Conservation (phyloP, 106 monocot species). For the Platanthera zijinensis region DNA sequence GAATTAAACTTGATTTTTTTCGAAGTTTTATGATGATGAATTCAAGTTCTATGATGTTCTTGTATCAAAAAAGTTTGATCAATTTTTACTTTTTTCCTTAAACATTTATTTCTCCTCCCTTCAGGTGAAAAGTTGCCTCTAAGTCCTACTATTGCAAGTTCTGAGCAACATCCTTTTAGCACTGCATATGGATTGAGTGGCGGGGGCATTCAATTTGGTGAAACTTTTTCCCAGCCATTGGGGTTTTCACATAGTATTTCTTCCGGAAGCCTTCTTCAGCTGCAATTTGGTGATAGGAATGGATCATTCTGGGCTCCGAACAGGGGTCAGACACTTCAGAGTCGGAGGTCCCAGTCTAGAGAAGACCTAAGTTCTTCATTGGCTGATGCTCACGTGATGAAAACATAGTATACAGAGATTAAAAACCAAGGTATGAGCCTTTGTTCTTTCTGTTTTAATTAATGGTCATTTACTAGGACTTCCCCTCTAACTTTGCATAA, state of each 20-base stretch:
- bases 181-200: constrained; percentile 29
- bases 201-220: constrained; percentile 39
- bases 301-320: constrained; percentile 52
- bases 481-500: too few species aligned
- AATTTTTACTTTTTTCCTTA: too few species aligned
- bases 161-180: constrained; percentile 46
- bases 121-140: constrained; percentile 72
- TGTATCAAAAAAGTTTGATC: too few species aligned
- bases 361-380: constrained; percentile 80
- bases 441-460: not conserved
- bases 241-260: constrained; percentile 74
- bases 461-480: too few species aligned
- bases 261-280: constrained; percentile 71
- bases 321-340: constrained; percentile 71
- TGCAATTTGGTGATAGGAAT: constrained; percentile 51
- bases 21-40: too few species aligned
- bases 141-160: constrained; percentile 56
- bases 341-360: constrained; percentile 86
- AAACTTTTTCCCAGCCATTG: constrained; percentile 29
- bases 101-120: not conserved
- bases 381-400: constrained; percentile 43
- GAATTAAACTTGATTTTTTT: too few species aligned
- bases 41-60: too few species aligned
- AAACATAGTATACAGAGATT: constrained; percentile 29
- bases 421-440: constrained; percentile 17